phyloP scores from a whole-genome alignment of 2,329 filamentous ascomycete genomes.

The Calonectria pseudoturangicola region DNA sequence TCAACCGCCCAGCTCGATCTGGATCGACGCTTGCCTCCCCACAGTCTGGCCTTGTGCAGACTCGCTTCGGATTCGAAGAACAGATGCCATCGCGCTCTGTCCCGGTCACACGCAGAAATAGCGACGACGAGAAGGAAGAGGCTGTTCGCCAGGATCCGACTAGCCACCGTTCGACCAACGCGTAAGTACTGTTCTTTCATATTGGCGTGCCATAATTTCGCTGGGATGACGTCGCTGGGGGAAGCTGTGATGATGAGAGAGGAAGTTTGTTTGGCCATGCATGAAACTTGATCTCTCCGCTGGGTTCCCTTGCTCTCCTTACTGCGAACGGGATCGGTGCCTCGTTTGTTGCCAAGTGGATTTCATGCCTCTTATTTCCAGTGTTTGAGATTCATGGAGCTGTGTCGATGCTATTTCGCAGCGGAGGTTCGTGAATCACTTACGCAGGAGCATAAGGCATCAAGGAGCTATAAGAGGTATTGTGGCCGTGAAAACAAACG shows the following conservation, averaged over 20 bases:
- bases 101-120: conserved; percentile 90
- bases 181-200: conserved; percentile 76
- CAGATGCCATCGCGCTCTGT: conserved; percentile 88
- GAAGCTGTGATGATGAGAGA: neutral
- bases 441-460: neutral
- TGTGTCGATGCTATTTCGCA: neutral
- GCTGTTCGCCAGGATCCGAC: conserved; percentile 81
- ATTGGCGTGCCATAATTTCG: conserved; percentile 13
- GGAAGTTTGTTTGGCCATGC: neutral
- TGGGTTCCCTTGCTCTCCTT: no score
- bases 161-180: conserved; percentile 83
- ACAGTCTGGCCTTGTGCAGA: conserved; percentile 77
- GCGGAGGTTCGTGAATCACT: conserved; percentile 35
- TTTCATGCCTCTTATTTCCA: neutral
- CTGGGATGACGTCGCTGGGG: conserved; percentile 3
- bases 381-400: conserved; percentile 3
- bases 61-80: conserved; percentile 71
- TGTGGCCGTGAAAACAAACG: conserved; percentile 2
- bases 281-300: neutral
- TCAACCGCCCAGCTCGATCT: conserved; percentile 83
- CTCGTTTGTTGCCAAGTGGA: conserved; percentile 2
- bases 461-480: conserved; percentile 25
- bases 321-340: no score
- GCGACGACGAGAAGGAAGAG: conserved; percentile 90
- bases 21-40: conserved; percentile 89